phyloP scores from a whole-genome alignment of 257 asterid genomes.

The Fraxinus americana region DNA sequence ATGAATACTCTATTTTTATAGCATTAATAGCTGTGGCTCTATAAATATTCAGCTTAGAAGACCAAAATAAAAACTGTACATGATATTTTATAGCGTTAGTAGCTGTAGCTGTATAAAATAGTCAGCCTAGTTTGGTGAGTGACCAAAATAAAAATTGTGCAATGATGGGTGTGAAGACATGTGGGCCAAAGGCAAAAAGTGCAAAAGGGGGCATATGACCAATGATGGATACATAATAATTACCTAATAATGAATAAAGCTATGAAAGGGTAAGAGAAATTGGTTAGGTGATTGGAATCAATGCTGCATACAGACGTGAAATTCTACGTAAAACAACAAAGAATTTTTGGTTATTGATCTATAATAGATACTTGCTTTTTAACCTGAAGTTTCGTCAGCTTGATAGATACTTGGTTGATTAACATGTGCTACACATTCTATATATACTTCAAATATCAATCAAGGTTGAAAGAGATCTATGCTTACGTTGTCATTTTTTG shows the following conservation, averaged over 20 bases:
- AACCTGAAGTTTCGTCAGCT: background rate
- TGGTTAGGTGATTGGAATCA: slow-evolving; percentile 1
- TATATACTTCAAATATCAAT: background rate
- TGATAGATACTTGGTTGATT: slow-evolving; percentile 1
- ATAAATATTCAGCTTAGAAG: background rate
- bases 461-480: slow-evolving; percentile 18
- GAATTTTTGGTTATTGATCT: background rate
- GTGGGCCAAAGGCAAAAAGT: slow-evolving; percentile 1
- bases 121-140: background rate
- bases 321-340: background rate
- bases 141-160: slow-evolving; percentile 1
- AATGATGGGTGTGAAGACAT: background rate
- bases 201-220: background rate
- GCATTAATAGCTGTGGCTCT: slow-evolving; percentile 6
- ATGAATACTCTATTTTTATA: no score
- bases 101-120: background rate
- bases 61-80: background rate
- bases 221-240: background rate
- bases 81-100: background rate
- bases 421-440: background rate
- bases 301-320: background rate
- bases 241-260: background rate
- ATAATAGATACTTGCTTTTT: background rate
- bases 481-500: background rate
- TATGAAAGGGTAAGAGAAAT: background rate